Base-by-base conservation (phyloP, 768 basidiomycete genomes). In the Leccinum subgranulosum region DNA sequence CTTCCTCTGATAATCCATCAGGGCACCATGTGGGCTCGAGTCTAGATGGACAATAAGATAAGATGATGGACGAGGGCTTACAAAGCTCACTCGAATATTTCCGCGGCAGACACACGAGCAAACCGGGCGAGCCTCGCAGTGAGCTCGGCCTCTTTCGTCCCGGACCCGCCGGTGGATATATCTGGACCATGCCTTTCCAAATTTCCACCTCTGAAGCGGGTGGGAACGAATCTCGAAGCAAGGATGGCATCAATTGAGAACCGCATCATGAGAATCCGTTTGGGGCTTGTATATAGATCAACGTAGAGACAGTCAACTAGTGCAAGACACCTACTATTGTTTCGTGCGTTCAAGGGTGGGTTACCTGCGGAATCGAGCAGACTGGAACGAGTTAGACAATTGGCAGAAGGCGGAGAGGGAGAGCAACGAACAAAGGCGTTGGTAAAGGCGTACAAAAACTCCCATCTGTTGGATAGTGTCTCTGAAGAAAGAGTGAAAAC, bases 391-490 rank as follows among this genome's bases (percentile, higher is more conserved):
- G 59, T 70, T 14, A 67, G 65, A 51, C 3, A 17, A 7, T 31
- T 1, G 36, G 28, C n/a, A 49, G 27, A 11, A 29, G 45, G 56
- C 49, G 21, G 19, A 8, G 12, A 51, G 8, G 48, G 39, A 49
- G 43, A 49, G 11, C 6, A 11, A 71, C 69, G 58, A 54, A 70
- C 69, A 59, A 60, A 67, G 68, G 43, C 64, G 65, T 57, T 60
- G 56, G 64, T 71, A 69, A 23, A 61, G 54, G 65, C 65, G 69
- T 49, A 58, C 67, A 57, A 67, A 69, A 64, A 62, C 55, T 70
- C 69, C 69, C 69, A 70, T 70, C 68, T 71, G 69, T 69, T 71
- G 69, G 69, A 67, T 62, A 67, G 55, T 19, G 61, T 55, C 56
- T 62, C 58, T 67, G 69, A 56, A 54, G 60, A 50, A 56, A 54